These are phyloP conservation scores for Aspergillus cavernicola DNA, from an alignment of 495 filamentous ascomycete species.

Conservation along the genomic window DNA sequence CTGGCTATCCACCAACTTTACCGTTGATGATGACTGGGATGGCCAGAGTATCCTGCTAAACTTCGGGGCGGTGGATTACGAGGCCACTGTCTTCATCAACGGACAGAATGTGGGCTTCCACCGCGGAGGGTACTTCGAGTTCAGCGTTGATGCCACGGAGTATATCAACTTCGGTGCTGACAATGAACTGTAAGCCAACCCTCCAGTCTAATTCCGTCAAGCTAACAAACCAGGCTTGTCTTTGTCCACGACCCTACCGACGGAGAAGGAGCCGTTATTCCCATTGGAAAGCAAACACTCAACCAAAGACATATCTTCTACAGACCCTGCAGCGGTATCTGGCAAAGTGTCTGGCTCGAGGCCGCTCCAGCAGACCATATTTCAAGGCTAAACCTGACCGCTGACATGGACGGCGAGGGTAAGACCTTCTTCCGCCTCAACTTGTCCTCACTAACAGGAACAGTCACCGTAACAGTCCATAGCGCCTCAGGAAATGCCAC, in stretches of 20 bases:
- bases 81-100: conserved; percentile 63
- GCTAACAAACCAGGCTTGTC: conserved; percentile 43
- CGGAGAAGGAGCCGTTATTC: conserved; percentile 48
- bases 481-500: conserved; percentile 26
- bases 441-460: conserved; percentile 10
- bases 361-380: conserved; percentile 53
- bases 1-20: conserved; percentile 59
- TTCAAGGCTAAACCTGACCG: conserved; percentile 50
- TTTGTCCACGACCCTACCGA: conserved; percentile 66
- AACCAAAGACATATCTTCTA: conserved; percentile 64
- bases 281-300: conserved; percentile 61
- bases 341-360: conserved; percentile 68
- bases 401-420: conserved; percentile 59
- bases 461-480: conserved; percentile 52
- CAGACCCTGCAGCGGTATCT: conserved; percentile 65
- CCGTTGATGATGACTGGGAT: conserved; percentile 46
- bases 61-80: conserved; percentile 67
- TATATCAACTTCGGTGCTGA: conserved; percentile 34
- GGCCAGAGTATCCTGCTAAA: conserved; percentile 51
- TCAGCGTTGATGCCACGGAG: conserved; percentile 56
- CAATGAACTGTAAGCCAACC: conserved; percentile 57
- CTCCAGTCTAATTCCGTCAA: no score
- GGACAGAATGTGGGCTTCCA: conserved; percentile 50
- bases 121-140: conserved; percentile 60
- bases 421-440: conserved; percentile 12